Conservation (phyloP, 2,329 filamentous ascomycete genomes). For the Emydomyces testavorans region DNA sequence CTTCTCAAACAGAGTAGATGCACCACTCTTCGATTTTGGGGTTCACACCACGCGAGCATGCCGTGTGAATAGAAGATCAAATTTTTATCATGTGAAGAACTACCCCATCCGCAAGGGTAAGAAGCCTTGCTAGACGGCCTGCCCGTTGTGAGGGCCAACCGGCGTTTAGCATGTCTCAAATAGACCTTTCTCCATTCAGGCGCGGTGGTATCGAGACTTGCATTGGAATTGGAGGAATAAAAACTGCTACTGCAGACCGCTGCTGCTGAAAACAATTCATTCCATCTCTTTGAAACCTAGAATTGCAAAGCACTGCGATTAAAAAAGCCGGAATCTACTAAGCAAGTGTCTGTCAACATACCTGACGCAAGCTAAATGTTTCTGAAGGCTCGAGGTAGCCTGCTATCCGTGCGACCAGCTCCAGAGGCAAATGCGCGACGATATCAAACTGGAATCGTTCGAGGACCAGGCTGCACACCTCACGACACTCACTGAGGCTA, state of each 20-base stretch:
- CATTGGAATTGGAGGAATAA: background rate
- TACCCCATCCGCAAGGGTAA: background rate
- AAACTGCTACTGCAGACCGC: constrained; percentile 17
- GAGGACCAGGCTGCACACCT: constrained; percentile 20
- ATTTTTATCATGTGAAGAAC: background rate
- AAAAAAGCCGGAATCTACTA: background rate
- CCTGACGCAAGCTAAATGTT: constrained; percentile 22
- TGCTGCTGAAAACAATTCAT: constrained; percentile 22
- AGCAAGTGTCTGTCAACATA: constrained; percentile 14
- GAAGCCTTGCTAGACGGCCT: constrained; percentile 15
- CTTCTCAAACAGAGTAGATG: background rate
- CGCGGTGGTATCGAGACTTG: background rate
- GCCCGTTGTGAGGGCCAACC: constrained; percentile 20
- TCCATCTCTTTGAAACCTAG: constrained; percentile 30
- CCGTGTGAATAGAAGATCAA: background rate
- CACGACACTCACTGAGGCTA: constrained; percentile 24
- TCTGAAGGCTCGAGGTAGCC: constrained; percentile 23
- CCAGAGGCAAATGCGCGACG: constrained; percentile 24
- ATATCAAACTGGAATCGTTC: constrained; percentile 26
- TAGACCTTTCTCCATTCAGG: constrained; percentile 11
- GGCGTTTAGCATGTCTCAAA: constrained; percentile 19
- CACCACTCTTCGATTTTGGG: background rate
- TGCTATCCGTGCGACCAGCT: constrained; percentile 24
- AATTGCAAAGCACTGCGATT: background rate
- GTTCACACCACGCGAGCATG: background rate